Conservation (phyloP, 345 rosid species). For the Trapa bicornis region DNA sequence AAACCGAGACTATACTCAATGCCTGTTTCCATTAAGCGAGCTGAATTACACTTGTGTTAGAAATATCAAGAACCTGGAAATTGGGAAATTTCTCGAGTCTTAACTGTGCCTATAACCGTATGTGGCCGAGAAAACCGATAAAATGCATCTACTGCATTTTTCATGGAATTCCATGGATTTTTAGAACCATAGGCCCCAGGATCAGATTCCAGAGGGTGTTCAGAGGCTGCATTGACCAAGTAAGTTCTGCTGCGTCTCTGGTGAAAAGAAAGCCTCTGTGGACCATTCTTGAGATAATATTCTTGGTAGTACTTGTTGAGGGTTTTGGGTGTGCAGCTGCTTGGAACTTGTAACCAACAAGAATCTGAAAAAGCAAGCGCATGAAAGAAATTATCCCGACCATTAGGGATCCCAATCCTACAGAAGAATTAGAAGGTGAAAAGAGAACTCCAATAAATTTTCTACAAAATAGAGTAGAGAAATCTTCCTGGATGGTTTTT, state of each 20-base stretch:
- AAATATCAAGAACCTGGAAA: background rate
- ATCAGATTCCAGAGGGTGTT: conserved; percentile 41
- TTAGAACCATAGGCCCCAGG: conserved; percentile 36
- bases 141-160: conserved; percentile 50
- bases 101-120: conserved; percentile 92
- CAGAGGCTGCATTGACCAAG: conserved; percentile 43
- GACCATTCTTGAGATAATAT: conserved; percentile 16
- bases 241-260: conserved; percentile 19
- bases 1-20: conserved; percentile 82
- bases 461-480: background rate
- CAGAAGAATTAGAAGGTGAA: background rate
- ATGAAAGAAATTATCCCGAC: background rate
- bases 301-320: conserved; percentile 9
- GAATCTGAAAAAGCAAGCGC: conserved; percentile 12
- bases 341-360: conserved; percentile 21
- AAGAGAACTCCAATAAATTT: background rate
- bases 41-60: background rate
- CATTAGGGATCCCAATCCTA: too few relatives aligned
- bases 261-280: conserved; percentile 8
- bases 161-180: conserved; percentile 20
- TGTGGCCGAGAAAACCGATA: conserved; percentile 93
- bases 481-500: background rate
- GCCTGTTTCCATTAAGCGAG: conserved; percentile 31
- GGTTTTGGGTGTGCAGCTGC: conserved; percentile 24
- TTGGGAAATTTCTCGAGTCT: conserved; percentile 17